These are phyloP conservation scores for Exophiala sideris DNA, from an alignment of 2,329 filamentous ascomycete genomes.

Conservation along the genomic window DNA sequence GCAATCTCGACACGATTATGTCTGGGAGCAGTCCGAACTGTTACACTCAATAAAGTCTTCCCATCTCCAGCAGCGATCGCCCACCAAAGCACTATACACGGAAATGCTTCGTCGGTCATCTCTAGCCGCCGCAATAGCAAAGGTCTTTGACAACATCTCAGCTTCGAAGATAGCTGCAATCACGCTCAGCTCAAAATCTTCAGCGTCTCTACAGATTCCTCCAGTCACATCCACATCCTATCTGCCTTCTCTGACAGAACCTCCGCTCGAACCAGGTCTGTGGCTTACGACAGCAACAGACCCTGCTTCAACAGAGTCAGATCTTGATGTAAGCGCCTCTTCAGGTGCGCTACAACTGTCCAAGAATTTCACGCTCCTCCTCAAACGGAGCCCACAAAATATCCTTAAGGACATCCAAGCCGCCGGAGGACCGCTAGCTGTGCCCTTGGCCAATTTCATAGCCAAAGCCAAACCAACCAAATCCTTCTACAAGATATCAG, in stretches of 20 bases:
- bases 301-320: slow-evolving; percentile 59
- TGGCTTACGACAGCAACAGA: slow-evolving; percentile 86
- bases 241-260: slow-evolving; percentile 65
- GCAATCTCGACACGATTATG: slow-evolving; percentile 83
- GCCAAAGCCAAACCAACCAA: slow-evolving; percentile 59
- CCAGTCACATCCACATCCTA: slow-evolving; percentile 66
- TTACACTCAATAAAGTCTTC: slow-evolving; percentile 69
- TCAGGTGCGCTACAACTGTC: slow-evolving; percentile 62
- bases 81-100: slow-evolving; percentile 34
- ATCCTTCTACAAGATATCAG: slow-evolving; percentile 69
- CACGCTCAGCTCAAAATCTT: slow-evolving; percentile 50
- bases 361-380: slow-evolving; percentile 80
- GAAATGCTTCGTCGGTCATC: slow-evolving; percentile 61
- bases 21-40: slow-evolving; percentile 83
- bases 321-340: slow-evolving; percentile 34
- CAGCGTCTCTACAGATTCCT: slow-evolving; percentile 61
- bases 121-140: slow-evolving; percentile 76
- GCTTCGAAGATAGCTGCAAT: slow-evolving; percentile 80
- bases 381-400: slow-evolving; percentile 78
- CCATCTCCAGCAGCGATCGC: slow-evolving; percentile 17
- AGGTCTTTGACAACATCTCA: slow-evolving; percentile 76
- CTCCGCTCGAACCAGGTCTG: slow-evolving; percentile 63
- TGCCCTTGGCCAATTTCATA: slow-evolving; percentile 71
- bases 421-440: slow-evolving; percentile 71
- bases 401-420: slow-evolving; percentile 67